Evolutionary conservation across 1,284 basidiomycete genomes (phyloP), one percentile per base, ranked within the genome.

Genomic region (Microbotryum silenes-acaulis): DNA sequence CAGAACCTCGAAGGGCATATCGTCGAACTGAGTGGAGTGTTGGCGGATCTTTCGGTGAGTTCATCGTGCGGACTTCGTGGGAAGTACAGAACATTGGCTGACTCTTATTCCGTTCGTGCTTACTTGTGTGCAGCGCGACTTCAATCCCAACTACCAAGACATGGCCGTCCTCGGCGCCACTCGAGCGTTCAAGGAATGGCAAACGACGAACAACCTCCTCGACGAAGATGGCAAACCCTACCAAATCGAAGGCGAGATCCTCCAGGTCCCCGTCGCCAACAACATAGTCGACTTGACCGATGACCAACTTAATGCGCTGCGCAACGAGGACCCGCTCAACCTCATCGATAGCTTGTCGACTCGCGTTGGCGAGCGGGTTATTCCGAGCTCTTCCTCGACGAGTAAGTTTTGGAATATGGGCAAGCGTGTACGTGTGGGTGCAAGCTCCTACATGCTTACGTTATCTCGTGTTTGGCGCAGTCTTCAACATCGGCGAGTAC

Each of bases 91-190:
- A 25, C 5, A 14, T 4, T 1, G 5, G 21, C 31, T 49, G 45
- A 46, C 49, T 25, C 2, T 2, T n/a, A 5, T 9, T 6, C n/a
- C 37, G 8, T 3, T 12, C 20, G 6, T 48, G 7, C 16, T 25
- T 6, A 57, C 20, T 12, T 33, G 21, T 49, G 23, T 45, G 21
- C 58, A 71, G 46, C 73, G 71, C 10, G 86, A 87, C 0, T 97
- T 97, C 79, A 98, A 98, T 76, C 94, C 94, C 25, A 98, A 98
- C 76, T 97, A 97, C 75, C 90, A 94, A 75, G 94, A 98, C 74
- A 97, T 98, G 94, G 93, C 91, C 10, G 94, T 97, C 62, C 84
- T 97, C 49, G 92, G 93, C 69, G 93, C 94, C 20, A 92, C 97
- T 8, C 85, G 91, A 51, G 92, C 91, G 14, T 97, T 90, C 85